Percentiles rank a stretch among this genome's conserved stretches.
phyloP scores from a whole-genome alignment of 2,329 filamentous ascomycete genomes.

The Colletotrichum musicola region DNA sequence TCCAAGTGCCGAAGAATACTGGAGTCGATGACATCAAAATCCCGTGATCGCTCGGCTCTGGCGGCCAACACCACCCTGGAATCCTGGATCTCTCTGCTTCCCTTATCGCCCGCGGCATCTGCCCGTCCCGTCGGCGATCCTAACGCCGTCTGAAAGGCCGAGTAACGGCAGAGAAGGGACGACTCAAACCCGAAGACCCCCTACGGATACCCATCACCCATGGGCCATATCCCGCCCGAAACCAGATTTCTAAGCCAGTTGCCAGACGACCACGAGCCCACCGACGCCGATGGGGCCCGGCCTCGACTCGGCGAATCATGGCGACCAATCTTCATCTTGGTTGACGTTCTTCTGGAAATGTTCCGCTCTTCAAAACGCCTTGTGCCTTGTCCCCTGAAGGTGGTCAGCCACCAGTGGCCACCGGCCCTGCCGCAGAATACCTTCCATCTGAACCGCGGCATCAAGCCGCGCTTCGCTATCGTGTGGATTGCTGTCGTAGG shows the following conservation, averaged over 20 bases:
- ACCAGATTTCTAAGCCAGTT: constrained; percentile 35
- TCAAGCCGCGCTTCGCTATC: constrained; percentile 31
- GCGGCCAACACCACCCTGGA: constrained; percentile 12
- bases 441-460: constrained; percentile 27
- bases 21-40: constrained; percentile 38
- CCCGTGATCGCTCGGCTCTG: constrained; percentile 19
- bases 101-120: constrained; percentile 7
- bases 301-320: constrained; percentile 26
- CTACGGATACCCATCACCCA: not conserved
- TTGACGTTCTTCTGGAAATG: constrained; percentile 31
- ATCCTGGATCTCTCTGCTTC: not conserved
- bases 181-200: not conserved
- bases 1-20: constrained; percentile 32
- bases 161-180: not conserved
- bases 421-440: not conserved
- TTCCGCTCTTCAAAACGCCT: constrained; percentile 25
- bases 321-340: constrained; percentile 15
- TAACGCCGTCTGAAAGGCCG: constrained; percentile 23
- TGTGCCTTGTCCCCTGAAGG: not conserved
- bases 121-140: not conserved
- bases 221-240: not conserved
- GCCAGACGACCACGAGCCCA: constrained; percentile 24
- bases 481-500: not conserved
- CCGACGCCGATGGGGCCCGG: not conserved
- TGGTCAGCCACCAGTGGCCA: not conserved